A percentile compares a stretch with the other conserved stretches of the same genome.
Conservation (phyloP, 352 stramenopile species). For the Thalassiosira gravida region DNA sequence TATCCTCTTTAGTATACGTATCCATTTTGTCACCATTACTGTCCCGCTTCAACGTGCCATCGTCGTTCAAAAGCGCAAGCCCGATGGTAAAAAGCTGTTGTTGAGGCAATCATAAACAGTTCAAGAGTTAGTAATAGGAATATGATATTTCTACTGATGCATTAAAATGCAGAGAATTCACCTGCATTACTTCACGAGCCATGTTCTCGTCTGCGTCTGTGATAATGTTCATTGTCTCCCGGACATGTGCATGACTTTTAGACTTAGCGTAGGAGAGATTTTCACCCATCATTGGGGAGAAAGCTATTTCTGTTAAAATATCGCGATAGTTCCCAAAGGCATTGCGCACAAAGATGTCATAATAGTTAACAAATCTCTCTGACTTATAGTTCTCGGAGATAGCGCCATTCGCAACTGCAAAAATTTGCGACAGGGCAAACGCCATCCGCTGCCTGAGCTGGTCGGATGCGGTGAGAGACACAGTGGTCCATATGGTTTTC, state of each 20-base stretch:
- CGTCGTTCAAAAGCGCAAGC: constrained; percentile 39
- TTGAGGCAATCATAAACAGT: constrained; percentile 9
- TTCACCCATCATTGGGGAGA: constrained; percentile 52
- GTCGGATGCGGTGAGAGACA: too few relatives aligned
- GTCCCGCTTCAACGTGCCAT: constrained; percentile 56
- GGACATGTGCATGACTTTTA: neutral
- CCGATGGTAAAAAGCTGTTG: constrained; percentile 66
- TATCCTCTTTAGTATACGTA: constrained; percentile 45
- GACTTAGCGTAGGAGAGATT: constrained; percentile 47
- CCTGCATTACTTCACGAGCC: neutral
- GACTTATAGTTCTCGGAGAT: neutral
- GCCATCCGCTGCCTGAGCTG: constrained; percentile 60
- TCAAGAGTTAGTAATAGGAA: neutral
- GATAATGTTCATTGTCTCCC: neutral
- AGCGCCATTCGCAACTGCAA: constrained; percentile 2
- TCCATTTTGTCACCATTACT: constrained; percentile 29
- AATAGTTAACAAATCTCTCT: neutral
- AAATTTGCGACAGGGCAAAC: constrained; percentile 54
- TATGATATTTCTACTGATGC: neutral
- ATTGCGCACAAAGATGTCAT: constrained; percentile 13
- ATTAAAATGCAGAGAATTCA: neutral
- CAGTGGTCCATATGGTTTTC: too few relatives aligned
- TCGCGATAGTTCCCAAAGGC: constrained; percentile 19
- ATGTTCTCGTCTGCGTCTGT: neutral
- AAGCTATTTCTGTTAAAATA: constrained; percentile 58